phyloP scores from a whole-genome alignment of 306 rosid species.

The Casuarina equisetifolia region DNA sequence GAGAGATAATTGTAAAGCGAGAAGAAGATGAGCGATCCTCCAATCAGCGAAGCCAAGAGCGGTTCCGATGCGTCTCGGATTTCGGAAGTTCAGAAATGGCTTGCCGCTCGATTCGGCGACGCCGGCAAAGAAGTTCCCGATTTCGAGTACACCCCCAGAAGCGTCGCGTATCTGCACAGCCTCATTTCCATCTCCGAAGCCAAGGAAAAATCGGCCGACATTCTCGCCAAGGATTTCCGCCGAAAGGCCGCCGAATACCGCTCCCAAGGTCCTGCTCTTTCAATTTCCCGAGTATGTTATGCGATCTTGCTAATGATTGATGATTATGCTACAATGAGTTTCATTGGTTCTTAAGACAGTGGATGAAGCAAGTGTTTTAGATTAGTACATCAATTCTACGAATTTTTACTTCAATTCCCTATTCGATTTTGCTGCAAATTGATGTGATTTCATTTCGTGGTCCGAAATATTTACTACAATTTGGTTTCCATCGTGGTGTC shows the following conservation, averaged over 20 bases:
- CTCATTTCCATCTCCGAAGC: slow-evolving; percentile 71
- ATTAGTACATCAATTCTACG: background rate
- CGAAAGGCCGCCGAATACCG: slow-evolving; percentile 85
- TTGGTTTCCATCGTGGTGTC: background rate
- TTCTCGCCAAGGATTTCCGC: slow-evolving; percentile 82
- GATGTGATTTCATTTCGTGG: background rate
- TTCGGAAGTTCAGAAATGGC: slow-evolving; percentile 71
- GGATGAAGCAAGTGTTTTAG: background rate
- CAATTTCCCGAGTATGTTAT: background rate
- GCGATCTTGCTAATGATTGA: background rate
- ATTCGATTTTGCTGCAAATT: background rate
- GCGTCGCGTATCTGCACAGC: slow-evolving; percentile 66
- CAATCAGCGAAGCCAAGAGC: slow-evolving; percentile 26
- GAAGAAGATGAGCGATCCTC: slow-evolving; percentile 18
- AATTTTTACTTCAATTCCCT: background rate
- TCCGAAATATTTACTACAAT: background rate
- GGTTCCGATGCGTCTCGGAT: slow-evolving; percentile 45
- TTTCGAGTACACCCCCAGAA: slow-evolving; percentile 83
- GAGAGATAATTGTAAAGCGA: background rate
- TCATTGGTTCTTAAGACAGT: background rate
- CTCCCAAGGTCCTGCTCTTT: slow-evolving; percentile 60
- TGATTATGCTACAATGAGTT: background rate
- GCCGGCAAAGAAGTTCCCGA: slow-evolving; percentile 81
- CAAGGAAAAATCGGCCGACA: slow-evolving; percentile 80
- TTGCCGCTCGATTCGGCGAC: slow-evolving; percentile 62